phyloP scores from a whole-genome alignment of 345 rosid genomes.

The Eucalyptus camaldulensis region DNA sequence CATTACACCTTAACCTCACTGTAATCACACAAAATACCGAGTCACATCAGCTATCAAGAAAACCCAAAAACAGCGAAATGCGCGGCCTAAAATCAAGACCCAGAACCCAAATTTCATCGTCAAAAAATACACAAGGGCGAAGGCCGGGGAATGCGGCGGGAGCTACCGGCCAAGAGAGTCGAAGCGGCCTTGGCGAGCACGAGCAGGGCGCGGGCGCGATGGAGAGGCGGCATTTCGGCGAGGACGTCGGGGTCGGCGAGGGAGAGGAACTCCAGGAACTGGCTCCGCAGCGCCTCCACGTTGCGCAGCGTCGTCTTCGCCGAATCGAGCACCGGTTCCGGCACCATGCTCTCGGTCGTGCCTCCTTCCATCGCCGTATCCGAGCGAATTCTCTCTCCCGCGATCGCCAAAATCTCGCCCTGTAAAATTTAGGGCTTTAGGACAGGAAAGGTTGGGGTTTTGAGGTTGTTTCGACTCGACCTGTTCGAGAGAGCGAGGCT shows the following conservation, averaged over 20 bases:
- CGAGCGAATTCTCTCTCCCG: background rate
- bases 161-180: conserved; percentile 41
- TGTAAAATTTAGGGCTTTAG: background rate
- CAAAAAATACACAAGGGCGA: background rate
- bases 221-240: conserved; percentile 50
- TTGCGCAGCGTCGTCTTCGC: conserved; percentile 36
- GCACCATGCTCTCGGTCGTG: conserved; percentile 25
- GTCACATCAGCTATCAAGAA: background rate
- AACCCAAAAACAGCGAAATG: background rate
- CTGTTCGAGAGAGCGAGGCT: background rate
- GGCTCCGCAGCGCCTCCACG: conserved; percentile 33
- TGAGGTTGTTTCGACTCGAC: background rate
- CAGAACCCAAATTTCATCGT: background rate
- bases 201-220: conserved; percentile 55
- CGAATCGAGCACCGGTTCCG: conserved; percentile 53
- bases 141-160: background rate
- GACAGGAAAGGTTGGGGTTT: background rate
- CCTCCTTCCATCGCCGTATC: conserved; percentile 21
- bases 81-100: background rate
- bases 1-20: conserved; percentile 85
- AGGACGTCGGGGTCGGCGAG: conserved; percentile 51
- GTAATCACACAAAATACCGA: background rate
- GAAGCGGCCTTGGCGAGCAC: conserved; percentile 68
- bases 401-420: background rate
- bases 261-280: conserved; percentile 44